Evolutionary conservation across 2,329 filamentous ascomycete species (phyloP).

Genomic region (Colletotrichum chlorophyti): DNA sequence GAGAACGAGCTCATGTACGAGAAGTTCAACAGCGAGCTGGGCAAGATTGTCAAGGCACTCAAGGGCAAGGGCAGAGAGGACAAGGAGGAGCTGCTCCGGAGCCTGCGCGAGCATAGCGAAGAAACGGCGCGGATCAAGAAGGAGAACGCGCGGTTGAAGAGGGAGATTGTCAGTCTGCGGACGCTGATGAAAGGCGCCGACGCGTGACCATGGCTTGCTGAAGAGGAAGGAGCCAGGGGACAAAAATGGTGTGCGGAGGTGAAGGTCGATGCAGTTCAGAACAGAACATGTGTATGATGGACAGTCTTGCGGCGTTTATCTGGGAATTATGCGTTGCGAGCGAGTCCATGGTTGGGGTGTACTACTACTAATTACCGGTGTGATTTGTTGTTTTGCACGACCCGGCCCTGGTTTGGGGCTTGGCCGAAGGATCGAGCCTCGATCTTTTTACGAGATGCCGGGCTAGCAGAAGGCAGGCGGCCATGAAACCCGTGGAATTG

Average conservation of each 20-base stretch:
- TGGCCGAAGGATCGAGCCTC: neutral
- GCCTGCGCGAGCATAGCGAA: constrained; percentile 76
- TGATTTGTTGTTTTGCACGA: constrained; percentile 11
- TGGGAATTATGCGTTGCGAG: constrained; percentile 21
- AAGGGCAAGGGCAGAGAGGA: constrained; percentile 76
- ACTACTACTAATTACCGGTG: constrained; percentile 9
- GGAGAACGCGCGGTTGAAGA: constrained; percentile 83
- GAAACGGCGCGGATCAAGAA: constrained; percentile 80
- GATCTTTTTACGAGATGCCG: too few species aligned
- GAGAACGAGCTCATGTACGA: constrained; percentile 95
- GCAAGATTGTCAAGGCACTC: constrained; percentile 79
- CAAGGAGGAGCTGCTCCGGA: constrained; percentile 76
- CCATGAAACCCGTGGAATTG: neutral
- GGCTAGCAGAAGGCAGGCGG: constrained; percentile 11
- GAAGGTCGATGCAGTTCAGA: neutral
- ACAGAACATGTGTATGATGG: neutral
- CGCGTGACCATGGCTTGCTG: neutral
- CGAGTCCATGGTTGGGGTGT: constrained; percentile 18
- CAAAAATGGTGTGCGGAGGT: constrained; percentile 53
- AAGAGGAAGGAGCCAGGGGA: constrained; percentile 59
- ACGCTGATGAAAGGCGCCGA: constrained; percentile 55
- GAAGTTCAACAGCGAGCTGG: constrained; percentile 89
- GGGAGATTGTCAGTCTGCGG: constrained; percentile 78
- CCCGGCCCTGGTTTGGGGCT: neutral
- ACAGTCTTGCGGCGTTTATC: constrained; percentile 13